A percentile compares a stretch with the other conserved stretches of the same genome.
Evolutionary conservation across 352 stramenopile species (phyloP).

Genomic region (Globisporangium cystogenes): DNA sequence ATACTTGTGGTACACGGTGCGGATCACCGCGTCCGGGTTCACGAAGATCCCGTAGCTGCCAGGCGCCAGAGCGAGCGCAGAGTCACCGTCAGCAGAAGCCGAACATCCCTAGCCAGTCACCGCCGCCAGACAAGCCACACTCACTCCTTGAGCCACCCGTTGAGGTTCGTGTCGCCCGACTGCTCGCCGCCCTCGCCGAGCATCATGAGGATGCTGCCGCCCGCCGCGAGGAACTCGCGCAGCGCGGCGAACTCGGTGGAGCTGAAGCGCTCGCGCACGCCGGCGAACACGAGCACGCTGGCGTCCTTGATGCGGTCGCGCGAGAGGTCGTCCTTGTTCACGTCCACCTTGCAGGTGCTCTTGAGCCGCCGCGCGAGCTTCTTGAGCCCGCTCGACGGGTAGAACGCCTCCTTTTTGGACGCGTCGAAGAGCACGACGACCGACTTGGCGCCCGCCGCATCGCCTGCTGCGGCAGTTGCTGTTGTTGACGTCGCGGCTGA

Average conservation of each 20-base stretch:
- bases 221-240: constrained; percentile 85
- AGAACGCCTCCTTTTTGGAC: constrained; percentile 92
- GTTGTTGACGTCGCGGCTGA: too few relatives aligned
- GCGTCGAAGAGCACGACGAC: constrained; percentile 84
- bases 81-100: background rate
- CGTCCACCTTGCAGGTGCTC: constrained; percentile 82
- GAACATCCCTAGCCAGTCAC: background rate
- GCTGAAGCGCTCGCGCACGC: constrained; percentile 87
- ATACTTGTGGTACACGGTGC: constrained; percentile 96
- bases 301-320: constrained; percentile 85
- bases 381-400: constrained; percentile 90
- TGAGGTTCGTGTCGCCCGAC: constrained; percentile 91
- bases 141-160: constrained; percentile 94
- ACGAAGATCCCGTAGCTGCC: constrained; percentile 80
- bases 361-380: constrained; percentile 91
- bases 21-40: constrained; percentile 87
- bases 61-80: background rate
- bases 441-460: constrained; percentile 12
- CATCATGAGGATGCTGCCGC: constrained; percentile 90
- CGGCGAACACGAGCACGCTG: constrained; percentile 87
- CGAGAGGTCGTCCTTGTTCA: constrained; percentile 94
- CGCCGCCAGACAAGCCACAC: constrained; percentile 22
- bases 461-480: background rate
- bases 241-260: constrained; percentile 82
- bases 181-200: constrained; percentile 89